Conservation (phyloP, 352 stramenopile species). For the Blastocystis sp. region DNA sequence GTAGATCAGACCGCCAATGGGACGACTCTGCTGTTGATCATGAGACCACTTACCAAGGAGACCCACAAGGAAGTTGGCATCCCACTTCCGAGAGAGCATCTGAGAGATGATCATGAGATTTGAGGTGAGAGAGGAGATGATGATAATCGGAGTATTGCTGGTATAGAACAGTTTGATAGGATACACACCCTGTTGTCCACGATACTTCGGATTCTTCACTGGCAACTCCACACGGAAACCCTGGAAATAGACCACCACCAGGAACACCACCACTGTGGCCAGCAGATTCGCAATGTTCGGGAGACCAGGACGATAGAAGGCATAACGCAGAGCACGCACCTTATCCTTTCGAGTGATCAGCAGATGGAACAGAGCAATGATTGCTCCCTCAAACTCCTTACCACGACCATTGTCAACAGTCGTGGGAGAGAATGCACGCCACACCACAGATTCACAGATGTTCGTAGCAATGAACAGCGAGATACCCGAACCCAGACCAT, state of each 20-base stretch:
- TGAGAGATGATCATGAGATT: too few relatives aligned
- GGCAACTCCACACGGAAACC: constrained; percentile 79
- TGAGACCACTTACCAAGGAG: too few relatives aligned
- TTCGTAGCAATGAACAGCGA: constrained; percentile 99
- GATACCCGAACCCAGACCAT: too few relatives aligned
- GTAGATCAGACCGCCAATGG: too few relatives aligned
- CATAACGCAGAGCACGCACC: too few relatives aligned
- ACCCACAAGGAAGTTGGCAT: too few relatives aligned
- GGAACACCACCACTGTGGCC: constrained; percentile 94
- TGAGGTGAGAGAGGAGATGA: too few relatives aligned
- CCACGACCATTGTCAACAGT: constrained; percentile 97
- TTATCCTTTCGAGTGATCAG: constrained; percentile 95
- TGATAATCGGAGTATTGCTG: too few relatives aligned
- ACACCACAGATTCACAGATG: constrained; percentile 99
- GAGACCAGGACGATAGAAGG: constrained; percentile 95
- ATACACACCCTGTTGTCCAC: constrained; percentile 93
- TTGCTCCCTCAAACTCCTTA: constrained; percentile 97
- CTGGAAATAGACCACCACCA: constrained; percentile 99
- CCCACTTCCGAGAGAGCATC: too few relatives aligned
- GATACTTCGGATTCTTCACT: constrained; percentile 97
- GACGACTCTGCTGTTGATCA: too few relatives aligned
- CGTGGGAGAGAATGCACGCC: constrained; percentile 96
- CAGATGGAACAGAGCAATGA: constrained; percentile 97
- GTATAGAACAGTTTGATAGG: too few relatives aligned
- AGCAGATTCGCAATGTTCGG: constrained; percentile 97